phyloP scores from a whole-genome alignment of 179 eudicot species.

The Heliamphora pulchella region DNA sequence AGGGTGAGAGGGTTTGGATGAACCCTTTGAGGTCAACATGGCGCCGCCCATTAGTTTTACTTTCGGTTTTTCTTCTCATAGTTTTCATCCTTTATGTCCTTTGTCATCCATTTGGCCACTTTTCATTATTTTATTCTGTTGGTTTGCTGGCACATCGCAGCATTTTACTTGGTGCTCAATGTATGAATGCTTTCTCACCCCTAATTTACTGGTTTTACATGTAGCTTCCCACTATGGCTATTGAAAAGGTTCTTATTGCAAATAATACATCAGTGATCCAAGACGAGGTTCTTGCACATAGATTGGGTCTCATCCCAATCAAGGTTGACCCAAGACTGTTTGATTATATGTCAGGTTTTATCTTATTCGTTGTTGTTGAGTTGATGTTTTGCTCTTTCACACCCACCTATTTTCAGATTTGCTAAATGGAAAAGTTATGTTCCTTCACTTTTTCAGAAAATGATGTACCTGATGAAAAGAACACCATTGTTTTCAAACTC shows the following conservation, averaged over 20 bases:
- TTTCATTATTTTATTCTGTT: not conserved
- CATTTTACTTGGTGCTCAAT: not conserved
- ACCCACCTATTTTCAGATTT: not conserved
- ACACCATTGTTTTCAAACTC: slow-evolving; percentile 86
- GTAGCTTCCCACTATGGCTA: slow-evolving; percentile 95
- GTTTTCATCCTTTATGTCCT: not conserved
- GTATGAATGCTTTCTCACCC: not conserved
- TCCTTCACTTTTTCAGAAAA: slow-evolving; percentile 41
- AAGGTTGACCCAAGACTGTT: slow-evolving; percentile 86
- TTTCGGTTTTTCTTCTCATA: not conserved
- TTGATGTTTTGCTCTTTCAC: not conserved
- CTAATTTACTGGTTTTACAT: slow-evolving; percentile 12
- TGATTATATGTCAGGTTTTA: slow-evolving; percentile 74
- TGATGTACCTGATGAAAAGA: slow-evolving; percentile 84
- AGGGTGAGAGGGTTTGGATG: too few species aligned
- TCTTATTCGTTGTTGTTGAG: not conserved
- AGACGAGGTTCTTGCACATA: slow-evolving; percentile 93
- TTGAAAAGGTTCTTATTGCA: slow-evolving; percentile 82
- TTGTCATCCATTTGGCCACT: not conserved
- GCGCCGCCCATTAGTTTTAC: not conserved
- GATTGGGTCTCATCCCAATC: slow-evolving; percentile 86
- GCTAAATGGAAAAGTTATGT: slow-evolving; percentile 15
- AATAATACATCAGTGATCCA: slow-evolving; percentile 81
- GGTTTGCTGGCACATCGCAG: not conserved
- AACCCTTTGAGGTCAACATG: too few species aligned